Percentiles rank a stretch among this genome's conserved stretches.
phyloP scores from a whole-genome alignment of 257 asterid genomes.

The Lithospermum erythrorhizon region DNA sequence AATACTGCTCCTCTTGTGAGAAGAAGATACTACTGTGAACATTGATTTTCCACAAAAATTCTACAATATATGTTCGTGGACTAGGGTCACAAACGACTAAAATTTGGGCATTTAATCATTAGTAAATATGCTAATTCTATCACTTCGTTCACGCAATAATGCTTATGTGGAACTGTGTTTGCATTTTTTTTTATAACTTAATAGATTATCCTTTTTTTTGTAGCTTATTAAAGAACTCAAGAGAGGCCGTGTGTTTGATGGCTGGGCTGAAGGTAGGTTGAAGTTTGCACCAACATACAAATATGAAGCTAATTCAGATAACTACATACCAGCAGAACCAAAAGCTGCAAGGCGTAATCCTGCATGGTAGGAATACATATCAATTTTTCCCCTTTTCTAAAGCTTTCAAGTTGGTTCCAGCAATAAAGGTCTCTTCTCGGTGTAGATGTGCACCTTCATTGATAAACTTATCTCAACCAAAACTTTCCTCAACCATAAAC shows the following conservation, averaged over 20 bases:
- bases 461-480: too few species aligned
- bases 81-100: not conserved
- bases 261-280: constrained; percentile 89
- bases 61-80: not conserved
- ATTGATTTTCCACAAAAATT: not conserved
- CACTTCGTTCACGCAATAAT: too few species aligned
- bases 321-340: constrained; percentile 60
- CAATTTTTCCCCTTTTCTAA: not conserved
- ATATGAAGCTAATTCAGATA: constrained; percentile 58
- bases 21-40: not conserved
- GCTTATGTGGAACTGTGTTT: too few species aligned
- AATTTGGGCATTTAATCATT: not conserved
- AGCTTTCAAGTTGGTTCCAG: not conserved
- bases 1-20: too few species aligned
- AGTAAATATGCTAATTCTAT: too few species aligned
- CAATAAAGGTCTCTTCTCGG: too few species aligned
- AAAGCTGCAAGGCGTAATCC: constrained; percentile 79
- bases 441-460: too few species aligned
- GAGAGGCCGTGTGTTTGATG: constrained; percentile 76
- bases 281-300: constrained; percentile 89
- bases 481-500: too few species aligned
- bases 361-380: constrained; percentile 59
- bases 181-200: too few species aligned
- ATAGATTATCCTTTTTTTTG: not conserved
- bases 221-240: constrained; percentile 75